A percentile compares a stretch with the other conserved stretches of the same genome.
phyloP scores from a whole-genome alignment of 495 filamentous ascomycete genomes.

The Penicillium pulvis region DNA sequence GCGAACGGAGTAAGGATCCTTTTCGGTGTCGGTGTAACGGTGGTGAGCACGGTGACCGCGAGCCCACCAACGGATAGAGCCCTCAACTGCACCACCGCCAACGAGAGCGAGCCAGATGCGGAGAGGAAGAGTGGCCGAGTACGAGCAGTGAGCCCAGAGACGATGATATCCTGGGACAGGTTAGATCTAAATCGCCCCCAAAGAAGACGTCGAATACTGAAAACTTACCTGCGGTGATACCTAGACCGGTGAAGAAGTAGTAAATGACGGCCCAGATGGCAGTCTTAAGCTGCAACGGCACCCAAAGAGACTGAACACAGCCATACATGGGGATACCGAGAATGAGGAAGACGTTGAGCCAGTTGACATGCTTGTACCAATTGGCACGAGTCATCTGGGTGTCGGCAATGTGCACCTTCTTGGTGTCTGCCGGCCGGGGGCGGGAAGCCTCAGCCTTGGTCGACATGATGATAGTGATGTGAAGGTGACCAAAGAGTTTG shows the following conservation, averaged over 20 bases:
- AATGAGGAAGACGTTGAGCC: constrained; percentile 88
- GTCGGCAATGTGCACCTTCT: constrained; percentile 59
- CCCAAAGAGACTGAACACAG: constrained; percentile 77
- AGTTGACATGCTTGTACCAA: constrained; percentile 98
- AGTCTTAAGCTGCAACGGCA: constrained; percentile 74
- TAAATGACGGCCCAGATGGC: constrained; percentile 79
- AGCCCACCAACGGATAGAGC: constrained; percentile 97
- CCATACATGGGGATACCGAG: constrained; percentile 80
- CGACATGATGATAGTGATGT: constrained; percentile 37
- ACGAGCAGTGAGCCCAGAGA: constrained; percentile 94
- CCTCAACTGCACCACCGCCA: constrained; percentile 94
- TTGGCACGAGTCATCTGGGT: constrained; percentile 78
- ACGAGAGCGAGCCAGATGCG: constrained; percentile 90
- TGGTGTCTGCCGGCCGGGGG: constrained; percentile 46
- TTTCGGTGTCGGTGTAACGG: constrained; percentile 98
- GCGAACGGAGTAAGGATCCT: constrained; percentile 98
- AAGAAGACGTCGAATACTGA: not conserved
- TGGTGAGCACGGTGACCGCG: constrained; percentile 96
- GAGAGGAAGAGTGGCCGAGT: constrained; percentile 84
- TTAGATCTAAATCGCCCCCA: not conserved
- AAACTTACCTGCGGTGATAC: constrained; percentile 78
- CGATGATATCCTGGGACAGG: constrained; percentile 72
- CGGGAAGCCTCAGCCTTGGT: constrained; percentile 38
- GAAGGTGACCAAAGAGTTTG: constrained; percentile 11
- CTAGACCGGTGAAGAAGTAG: constrained; percentile 89